Base-by-base conservation (phyloP, 2,329 filamentous ascomycete genomes). In the Neonectria magnoliae region DNA sequence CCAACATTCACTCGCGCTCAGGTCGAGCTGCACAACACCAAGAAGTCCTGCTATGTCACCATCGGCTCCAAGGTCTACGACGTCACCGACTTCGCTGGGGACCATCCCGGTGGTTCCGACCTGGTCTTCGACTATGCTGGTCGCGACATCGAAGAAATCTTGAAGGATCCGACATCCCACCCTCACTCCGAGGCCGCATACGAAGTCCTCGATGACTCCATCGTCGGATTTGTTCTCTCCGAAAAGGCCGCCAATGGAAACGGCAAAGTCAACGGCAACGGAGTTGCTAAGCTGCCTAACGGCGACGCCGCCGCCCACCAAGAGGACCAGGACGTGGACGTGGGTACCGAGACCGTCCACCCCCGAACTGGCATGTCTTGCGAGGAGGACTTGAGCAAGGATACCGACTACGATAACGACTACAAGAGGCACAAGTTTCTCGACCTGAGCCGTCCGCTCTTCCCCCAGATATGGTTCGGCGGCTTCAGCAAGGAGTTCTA, bases 401-500 rank as follows among this genome's bases (percentile, higher is more conserved):
- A 97, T 65, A 99, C 96, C 9, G 94, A 99, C 76, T 79, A 85
- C 62, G 78, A 69, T 25, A 80, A 81, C 50, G 96, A 99, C 77
- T 99, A 91, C 84, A 92, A 93, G 80, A 92, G 87, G 63, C 91
- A 98, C 87, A 97, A 97, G 80, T 99, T 99, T 76, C 85, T 99
- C 65, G 95, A 99, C 76, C 86, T 99, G 62, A 92, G 87, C 81
- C 89, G 87, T 74, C 95, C 96, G 7, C 85, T 99, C 60, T 85
- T 99, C 60, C 85, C 91, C 79, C 96, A 99, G 80, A 88, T 99
- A 45, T 98, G 93, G 91, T 87, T 83, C 69, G 92, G 94, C 51
- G 92, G 91, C 31, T 99, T 98, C 82, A 89, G 83, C 78, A 99
- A 98, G 79, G 89, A 93, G n/a, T 99, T 99, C 77, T 99, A 99